phyloP scores from a whole-genome alignment of 805 yeast genomes.

The Crinitomyces ghanaensis region DNA sequence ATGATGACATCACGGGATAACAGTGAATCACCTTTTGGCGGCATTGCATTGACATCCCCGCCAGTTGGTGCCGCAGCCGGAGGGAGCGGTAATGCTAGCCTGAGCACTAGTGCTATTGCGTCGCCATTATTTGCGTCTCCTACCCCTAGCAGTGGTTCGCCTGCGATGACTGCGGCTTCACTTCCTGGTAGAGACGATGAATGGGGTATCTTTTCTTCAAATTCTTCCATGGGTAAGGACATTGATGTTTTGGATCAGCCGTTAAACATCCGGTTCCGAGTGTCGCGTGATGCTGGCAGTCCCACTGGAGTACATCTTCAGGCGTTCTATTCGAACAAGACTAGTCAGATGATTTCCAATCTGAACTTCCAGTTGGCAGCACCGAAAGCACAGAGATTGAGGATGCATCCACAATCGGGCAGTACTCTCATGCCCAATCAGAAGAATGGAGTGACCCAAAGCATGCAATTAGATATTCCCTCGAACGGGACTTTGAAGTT shows the following conservation, averaged over 20 bases:
- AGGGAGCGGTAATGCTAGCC: too few relatives aligned
- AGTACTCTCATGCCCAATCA: conserved; percentile 37
- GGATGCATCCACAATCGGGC: conserved; percentile 51
- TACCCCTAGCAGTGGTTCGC: too few relatives aligned
- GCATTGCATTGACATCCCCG: too few relatives aligned
- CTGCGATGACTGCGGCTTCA: too few relatives aligned
- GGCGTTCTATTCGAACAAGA: conserved; percentile 41
- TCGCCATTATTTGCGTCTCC: too few relatives aligned
- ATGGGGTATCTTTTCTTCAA: conserved; percentile 9
- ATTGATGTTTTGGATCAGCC: too few relatives aligned
- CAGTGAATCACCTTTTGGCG: too few relatives aligned
- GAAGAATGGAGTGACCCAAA: conserved; percentile 44
- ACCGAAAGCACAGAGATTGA: conserved; percentile 49
- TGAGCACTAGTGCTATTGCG: too few relatives aligned
- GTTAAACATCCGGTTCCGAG: conserved; percentile 41
- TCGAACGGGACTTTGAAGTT: conserved; percentile 39
- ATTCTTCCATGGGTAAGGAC: too few relatives aligned
- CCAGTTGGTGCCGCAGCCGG: too few relatives aligned
- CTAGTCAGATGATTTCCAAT: conserved; percentile 31
- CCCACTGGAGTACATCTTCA: conserved; percentile 33
- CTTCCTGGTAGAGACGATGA: conserved; percentile 6
- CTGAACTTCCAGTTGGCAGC: conserved; percentile 59
- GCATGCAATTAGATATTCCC: conserved; percentile 27
- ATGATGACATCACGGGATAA: too few relatives aligned
- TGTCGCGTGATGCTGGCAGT: conserved; percentile 28